These are phyloP conservation scores for Verticillium nonalfalfae DNA, from an alignment of 2,329 filamentous ascomycete species.

Conservation along the genomic window DNA sequence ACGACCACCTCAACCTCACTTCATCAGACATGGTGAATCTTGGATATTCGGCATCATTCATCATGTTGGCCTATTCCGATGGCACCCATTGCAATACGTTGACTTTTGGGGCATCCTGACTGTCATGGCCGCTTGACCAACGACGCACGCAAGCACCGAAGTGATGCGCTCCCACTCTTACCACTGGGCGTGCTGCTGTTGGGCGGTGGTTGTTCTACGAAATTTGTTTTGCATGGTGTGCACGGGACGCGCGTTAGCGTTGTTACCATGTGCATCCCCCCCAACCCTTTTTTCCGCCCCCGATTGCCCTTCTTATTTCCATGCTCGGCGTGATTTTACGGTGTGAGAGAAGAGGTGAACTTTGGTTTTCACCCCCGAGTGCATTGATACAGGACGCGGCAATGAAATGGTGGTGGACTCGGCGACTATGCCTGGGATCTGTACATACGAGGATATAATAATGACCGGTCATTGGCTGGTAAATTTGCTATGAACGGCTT, in stretches of 20 bases:
- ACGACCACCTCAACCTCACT: background rate
- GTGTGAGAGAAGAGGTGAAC: background rate
- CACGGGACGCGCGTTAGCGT: background rate
- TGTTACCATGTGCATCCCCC: background rate
- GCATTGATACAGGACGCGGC: conserved; percentile 1
- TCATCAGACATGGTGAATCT: background rate
- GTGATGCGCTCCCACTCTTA: background rate
- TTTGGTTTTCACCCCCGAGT: background rate
- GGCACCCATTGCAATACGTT: background rate
- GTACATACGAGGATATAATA: conserved; percentile 14
- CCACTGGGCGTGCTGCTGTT: background rate
- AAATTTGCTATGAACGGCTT: background rate
- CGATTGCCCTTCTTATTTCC: no score
- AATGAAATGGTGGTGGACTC: background rate
- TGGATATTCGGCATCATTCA: background rate
- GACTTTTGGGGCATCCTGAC: background rate
- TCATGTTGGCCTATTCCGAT: background rate
- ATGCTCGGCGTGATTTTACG: background rate
- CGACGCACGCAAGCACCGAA: no score
- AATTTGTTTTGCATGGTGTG: background rate
- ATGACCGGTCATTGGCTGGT: conserved; percentile 10
- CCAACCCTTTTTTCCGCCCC: no score
- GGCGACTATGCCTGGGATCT: conserved; percentile 2
- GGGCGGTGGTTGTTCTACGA: background rate
- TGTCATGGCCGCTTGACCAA: background rate